Evolutionary conservation across 805 yeast genomes (phyloP).

Genomic region (Peterozyma toletana): DNA sequence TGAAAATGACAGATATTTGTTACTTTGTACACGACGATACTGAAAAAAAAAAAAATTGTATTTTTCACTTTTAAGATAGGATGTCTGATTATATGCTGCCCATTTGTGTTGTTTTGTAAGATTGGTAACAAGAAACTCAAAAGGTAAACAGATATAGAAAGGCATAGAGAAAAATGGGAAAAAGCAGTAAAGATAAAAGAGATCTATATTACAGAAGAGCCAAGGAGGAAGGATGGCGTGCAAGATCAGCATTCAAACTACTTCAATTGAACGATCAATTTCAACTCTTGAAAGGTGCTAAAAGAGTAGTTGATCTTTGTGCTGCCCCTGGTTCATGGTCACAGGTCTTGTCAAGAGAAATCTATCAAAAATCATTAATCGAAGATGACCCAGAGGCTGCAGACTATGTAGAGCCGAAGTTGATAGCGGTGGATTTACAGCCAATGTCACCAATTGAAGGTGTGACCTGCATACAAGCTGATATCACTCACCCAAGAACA

Average conservation of each 20-base stretch:
- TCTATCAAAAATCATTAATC: conserved; percentile 34
- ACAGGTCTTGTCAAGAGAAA: conserved; percentile 76
- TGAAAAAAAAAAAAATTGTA: too few relatives aligned
- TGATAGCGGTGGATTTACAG: conserved; percentile 92
- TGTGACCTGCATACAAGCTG: conserved; percentile 89
- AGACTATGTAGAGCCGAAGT: conserved; percentile 43
- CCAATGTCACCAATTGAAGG: conserved; percentile 97
- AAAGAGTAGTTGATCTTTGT: conserved; percentile 89
- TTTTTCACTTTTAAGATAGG: too few relatives aligned
- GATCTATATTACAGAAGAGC: conserved; percentile 91
- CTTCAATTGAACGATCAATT: conserved; percentile 89
- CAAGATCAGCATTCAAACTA: conserved; percentile 91
- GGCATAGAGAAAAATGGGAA: conserved; percentile 56
- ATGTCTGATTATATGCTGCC: too few relatives aligned
- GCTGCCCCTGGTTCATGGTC: conserved; percentile 99
- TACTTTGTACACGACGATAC: too few relatives aligned
- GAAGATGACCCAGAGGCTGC: conserved; percentile 20
- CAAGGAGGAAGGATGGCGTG: conserved; percentile 97
- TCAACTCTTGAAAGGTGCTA: conserved; percentile 64
- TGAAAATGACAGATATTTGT: too few relatives aligned
- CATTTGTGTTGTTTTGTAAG: too few relatives aligned
- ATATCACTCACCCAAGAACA: conserved; percentile 93
- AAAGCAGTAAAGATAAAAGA: conserved; percentile 89
- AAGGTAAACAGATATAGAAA: not conserved
- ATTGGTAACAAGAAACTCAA: too few relatives aligned